phyloP scores from a whole-genome alignment of 1,139 yeast species.

The Geotrichum aggregatum region DNA sequence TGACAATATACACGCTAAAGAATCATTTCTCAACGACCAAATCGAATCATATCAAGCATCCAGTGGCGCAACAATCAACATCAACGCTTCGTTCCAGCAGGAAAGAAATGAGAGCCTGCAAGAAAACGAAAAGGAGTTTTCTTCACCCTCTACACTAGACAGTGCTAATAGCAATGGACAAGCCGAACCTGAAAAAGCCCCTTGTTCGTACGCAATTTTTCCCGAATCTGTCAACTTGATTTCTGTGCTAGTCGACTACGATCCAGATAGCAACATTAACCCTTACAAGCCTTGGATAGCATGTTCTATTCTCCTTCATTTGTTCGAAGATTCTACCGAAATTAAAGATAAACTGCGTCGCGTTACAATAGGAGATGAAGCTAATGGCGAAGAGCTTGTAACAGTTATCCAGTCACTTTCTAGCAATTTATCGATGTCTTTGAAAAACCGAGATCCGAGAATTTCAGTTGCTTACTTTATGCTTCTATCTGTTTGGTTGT shows the following conservation, averaged over 20 bases:
- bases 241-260: slow-evolving; percentile 68
- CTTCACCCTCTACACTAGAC: slow-evolving; percentile 9
- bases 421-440: slow-evolving; percentile 64
- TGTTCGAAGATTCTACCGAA: slow-evolving; percentile 54
- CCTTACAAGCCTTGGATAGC: slow-evolving; percentile 92
- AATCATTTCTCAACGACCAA: slow-evolving; percentile 61
- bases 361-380: slow-evolving; percentile 62
- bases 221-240: slow-evolving; percentile 50
- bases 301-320: slow-evolving; percentile 56
- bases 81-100: slow-evolving; percentile 8
- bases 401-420: slow-evolving; percentile 75
- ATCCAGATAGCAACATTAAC: slow-evolving; percentile 67
- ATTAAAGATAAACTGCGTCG: slow-evolving; percentile 50
- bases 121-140: slow-evolving; percentile 10
- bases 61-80: slow-evolving; percentile 19
- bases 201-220: slow-evolving; percentile 19
- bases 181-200: slow-evolving; percentile 7
- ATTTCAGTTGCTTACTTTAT: slow-evolving; percentile 75
- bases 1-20: slow-evolving; percentile 59
- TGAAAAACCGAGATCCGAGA: slow-evolving; percentile 66
- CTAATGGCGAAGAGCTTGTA: slow-evolving; percentile 67
- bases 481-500: slow-evolving; percentile 72
- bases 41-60: slow-evolving; percentile 44
- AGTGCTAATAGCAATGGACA: neutral
- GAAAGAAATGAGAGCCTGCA: slow-evolving; percentile 18